Evolutionary conservation across 352 stramenopile genomes (phyloP), one percentile per base, ranked within the genome.

Genomic region (Phytophthora kernoviae): DNA sequence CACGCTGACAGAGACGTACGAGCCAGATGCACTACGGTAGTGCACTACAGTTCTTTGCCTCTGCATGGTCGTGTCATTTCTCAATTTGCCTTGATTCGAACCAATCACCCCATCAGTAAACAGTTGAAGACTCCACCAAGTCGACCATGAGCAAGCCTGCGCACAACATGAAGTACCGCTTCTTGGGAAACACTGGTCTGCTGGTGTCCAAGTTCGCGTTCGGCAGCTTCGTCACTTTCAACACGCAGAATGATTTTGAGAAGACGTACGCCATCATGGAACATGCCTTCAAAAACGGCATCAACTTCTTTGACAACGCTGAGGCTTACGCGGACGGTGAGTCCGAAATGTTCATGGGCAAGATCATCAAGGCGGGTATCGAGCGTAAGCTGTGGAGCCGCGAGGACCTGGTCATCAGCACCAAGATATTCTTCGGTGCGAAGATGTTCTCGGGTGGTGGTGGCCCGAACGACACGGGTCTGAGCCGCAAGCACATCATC

Each of bases 301-400:
- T 89, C 54, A 89, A 85, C 62, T 83, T 89, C 26, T 76, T 89
- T 32, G 79, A 89, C 49, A 87, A 76, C 11, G 76, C 76, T 20
- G 75, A 81, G 63, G 57, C 63, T 14, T 88, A 88, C 41, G 53
- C 50, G 2, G 62, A 70, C 15, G 74, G 74, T 37, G 56, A 79
- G 49, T 60, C 62, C 9, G 70, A 82, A 48, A 56, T 63, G 32
- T 79, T 70, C 60, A 85, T 84, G 63, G 79, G 77, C 30, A 59
- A 77, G 51, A 62, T 78, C 18, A 63, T 89, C 34, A 66, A 77
- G 21, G 37, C 55, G n/a, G 71, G 70, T 15, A 61, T 87, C 22
- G 58, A 82, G 54, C 63, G 52, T 12, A 65, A 58, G 7, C 17
- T 72, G 20, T 80, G 61, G 62, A 50, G 34, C 1, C 66, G 78